Conservation (phyloP, 805 yeast species). For the Metschnikowia anglica region DNA sequence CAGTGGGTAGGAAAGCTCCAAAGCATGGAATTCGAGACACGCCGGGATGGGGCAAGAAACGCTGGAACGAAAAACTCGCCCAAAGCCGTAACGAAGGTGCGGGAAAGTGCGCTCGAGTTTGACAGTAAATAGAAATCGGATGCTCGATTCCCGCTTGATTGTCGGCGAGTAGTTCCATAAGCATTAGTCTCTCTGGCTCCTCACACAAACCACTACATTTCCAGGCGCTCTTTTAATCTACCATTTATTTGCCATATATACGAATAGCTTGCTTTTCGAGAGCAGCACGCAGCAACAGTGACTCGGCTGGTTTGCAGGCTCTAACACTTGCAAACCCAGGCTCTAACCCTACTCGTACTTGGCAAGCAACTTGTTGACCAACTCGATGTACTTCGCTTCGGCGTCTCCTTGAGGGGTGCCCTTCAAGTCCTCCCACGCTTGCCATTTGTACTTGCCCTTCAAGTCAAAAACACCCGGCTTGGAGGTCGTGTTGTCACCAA, state of each 20-base stretch:
- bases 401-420: slow-evolving; percentile 91
- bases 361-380: slow-evolving; percentile 62
- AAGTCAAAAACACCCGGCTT: slow-evolving; percentile 92
- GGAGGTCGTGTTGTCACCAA: slow-evolving; percentile 84
- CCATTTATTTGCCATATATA: too few species aligned
- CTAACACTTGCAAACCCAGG: too few species aligned
- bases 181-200: too few species aligned
- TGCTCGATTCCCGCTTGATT: too few species aligned
- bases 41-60: background rate
- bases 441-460: slow-evolving; percentile 97
- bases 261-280: too few species aligned
- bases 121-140: too few species aligned
- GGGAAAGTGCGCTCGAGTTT: background rate
- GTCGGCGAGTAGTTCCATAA: too few species aligned
- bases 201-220: too few species aligned
- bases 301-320: too few species aligned
- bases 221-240: too few species aligned
- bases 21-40: background rate
- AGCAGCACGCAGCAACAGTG: too few species aligned
- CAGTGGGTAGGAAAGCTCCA: slow-evolving; percentile 9
- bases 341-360: slow-evolving; percentile 41
- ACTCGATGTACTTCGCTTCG: slow-evolving; percentile 71
- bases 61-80: background rate
- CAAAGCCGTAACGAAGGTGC: background rate
- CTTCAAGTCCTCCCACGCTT: slow-evolving; percentile 86